phyloP scores from a whole-genome alignment of 331 rosid genomes.

The Dryas integrifolia region DNA sequence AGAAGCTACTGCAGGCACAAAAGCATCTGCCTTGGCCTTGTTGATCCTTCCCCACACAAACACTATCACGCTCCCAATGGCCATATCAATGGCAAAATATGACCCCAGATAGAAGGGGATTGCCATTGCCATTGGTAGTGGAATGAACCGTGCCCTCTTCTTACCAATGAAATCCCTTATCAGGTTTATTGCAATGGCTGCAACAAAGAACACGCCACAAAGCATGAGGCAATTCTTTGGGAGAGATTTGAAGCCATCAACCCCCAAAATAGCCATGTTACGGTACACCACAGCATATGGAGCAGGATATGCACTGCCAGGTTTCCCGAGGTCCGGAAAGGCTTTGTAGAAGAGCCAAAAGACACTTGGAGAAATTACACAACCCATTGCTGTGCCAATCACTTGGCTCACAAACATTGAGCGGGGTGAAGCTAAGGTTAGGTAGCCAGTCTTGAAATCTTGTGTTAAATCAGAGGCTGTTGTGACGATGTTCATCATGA shows the following conservation, averaged over 20 bases:
- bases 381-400: conserved; percentile 73
- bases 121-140: conserved; percentile 87
- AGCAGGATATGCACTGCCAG: conserved; percentile 43
- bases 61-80: conserved; percentile 59
- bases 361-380: conserved; percentile 61
- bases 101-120: conserved; percentile 74
- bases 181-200: conserved; percentile 49
- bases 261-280: conserved; percentile 64
- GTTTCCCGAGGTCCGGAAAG: conserved; percentile 45
- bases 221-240: conserved; percentile 61
- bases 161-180: conserved; percentile 47
- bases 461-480: conserved; percentile 74
- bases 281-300: conserved; percentile 58
- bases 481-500: conserved; percentile 79
- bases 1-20: conserved; percentile 73
- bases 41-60: conserved; percentile 56
- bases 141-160: conserved; percentile 46
- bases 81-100: conserved; percentile 75
- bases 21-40: conserved; percentile 68
- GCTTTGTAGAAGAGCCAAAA: conserved; percentile 82
- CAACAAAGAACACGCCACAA: conserved; percentile 52
- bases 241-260: conserved; percentile 49
- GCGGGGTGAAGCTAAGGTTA: conserved; percentile 66
- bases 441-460: conserved; percentile 78
- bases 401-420: conserved; percentile 84